These are phyloP conservation scores for Stachybotrys elegans DNA, from an alignment of 2,329 filamentous ascomycete genomes.

Conservation along the genomic window DNA sequence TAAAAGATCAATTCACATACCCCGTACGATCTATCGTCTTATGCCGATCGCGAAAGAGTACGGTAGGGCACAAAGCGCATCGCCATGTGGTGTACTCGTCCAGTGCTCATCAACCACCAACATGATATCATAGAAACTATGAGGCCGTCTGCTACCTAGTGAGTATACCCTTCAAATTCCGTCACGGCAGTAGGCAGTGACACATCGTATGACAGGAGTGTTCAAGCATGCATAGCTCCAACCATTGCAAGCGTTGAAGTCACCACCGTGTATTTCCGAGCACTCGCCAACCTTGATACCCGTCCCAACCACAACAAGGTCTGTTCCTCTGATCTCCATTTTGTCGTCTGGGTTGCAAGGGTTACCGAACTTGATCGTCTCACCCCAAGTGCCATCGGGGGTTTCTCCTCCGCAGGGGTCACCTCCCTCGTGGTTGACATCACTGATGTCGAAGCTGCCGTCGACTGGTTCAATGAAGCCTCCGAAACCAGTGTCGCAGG, in stretches of 20 bases:
- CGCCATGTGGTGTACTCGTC: too few relatives aligned
- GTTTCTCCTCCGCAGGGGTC: not conserved
- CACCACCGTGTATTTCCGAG: not conserved
- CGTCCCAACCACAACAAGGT: not conserved
- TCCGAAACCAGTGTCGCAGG: not conserved
- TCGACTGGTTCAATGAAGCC: not conserved
- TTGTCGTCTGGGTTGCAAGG: not conserved
- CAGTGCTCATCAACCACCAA: too few relatives aligned
- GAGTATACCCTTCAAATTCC: too few relatives aligned
- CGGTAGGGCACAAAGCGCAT: too few relatives aligned
- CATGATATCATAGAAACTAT: too few relatives aligned
- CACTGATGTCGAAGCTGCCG: not conserved
- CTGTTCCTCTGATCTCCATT: not conserved
- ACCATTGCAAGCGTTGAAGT: not conserved
- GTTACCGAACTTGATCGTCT: not conserved
- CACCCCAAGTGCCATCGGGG: not conserved
- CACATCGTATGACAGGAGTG: not conserved
- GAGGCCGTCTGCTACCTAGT: too few relatives aligned
- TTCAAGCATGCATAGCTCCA: not conserved
- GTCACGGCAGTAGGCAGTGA: not conserved
- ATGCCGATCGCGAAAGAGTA: too few relatives aligned
- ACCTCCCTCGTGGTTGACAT: not conserved
- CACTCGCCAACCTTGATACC: not conserved
- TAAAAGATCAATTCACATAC: too few relatives aligned
- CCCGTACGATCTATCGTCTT: too few relatives aligned